Conservation (phyloP, 2,329 filamentous ascomycete species). For the Clarireedia homoeocarpa region DNA sequence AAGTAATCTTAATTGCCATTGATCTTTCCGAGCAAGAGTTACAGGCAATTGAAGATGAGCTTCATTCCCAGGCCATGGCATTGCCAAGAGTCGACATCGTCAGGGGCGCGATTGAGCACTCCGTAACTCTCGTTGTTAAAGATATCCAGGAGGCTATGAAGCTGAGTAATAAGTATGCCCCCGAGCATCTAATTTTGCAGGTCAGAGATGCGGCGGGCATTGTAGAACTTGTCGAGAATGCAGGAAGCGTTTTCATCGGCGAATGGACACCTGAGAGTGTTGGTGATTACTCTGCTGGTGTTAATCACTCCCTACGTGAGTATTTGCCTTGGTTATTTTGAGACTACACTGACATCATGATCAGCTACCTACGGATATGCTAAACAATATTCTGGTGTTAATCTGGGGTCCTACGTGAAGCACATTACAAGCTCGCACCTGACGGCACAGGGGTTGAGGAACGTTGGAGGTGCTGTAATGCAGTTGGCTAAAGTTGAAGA, state of each 20-base stretch:
- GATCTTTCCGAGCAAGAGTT: constrained; percentile 67
- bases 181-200: constrained; percentile 93
- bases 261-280: constrained; percentile 97
- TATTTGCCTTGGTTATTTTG: constrained; percentile 25
- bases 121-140: constrained; percentile 72
- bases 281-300: constrained; percentile 94
- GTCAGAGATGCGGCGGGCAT: constrained; percentile 66
- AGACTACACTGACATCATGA: constrained; percentile 6
- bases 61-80: constrained; percentile 78
- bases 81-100: constrained; percentile 92
- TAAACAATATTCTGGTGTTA: constrained; percentile 97
- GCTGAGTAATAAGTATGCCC: constrained; percentile 89
- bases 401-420: constrained; percentile 91
- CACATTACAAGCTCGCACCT: constrained; percentile 94
- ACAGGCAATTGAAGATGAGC: constrained; percentile 79
- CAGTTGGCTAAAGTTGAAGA: constrained; percentile 90
- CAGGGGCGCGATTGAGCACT: constrained; percentile 81
- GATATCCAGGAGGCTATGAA: constrained; percentile 65
- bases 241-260: constrained; percentile 92
- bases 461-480: constrained; percentile 88
- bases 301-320: constrained; percentile 96
- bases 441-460: constrained; percentile 73
- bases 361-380: constrained; percentile 94
- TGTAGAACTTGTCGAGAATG: constrained; percentile 79
- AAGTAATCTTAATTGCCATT: constrained; percentile 85